Conservation (phyloP, 768 basidiomycete species). For the Gymnopilus dilepis region DNA sequence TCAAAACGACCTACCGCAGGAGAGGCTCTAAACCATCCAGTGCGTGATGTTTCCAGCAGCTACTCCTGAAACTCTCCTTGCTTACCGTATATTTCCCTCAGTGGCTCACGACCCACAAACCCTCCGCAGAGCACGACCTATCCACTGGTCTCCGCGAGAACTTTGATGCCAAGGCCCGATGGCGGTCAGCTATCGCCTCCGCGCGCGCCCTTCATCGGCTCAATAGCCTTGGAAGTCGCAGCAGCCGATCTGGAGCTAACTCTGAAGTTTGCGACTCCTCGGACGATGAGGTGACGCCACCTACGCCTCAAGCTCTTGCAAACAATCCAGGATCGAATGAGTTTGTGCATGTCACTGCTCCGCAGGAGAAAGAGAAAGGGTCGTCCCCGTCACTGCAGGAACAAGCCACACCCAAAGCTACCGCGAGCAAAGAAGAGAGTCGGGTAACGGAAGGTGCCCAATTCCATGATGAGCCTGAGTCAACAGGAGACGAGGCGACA, state of each 20-base stretch:
- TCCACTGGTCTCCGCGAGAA: constrained; percentile 74
- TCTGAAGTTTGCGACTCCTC: constrained; percentile 29
- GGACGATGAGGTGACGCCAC: constrained; percentile 34
- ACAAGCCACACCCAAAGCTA: not conserved
- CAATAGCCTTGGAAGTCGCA: constrained; percentile 33
- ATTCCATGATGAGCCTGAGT: constrained; percentile 29
- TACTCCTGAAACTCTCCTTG: too few species aligned
- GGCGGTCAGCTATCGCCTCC: constrained; percentile 71
- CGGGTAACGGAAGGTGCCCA: constrained; percentile 8
- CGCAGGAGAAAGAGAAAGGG: constrained; percentile 21
- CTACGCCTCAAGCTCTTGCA: not conserved
- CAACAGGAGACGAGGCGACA: constrained; percentile 17
- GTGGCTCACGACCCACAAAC: constrained; percentile 76
- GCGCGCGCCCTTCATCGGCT: constrained; percentile 50
- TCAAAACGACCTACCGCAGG: constrained; percentile 71
- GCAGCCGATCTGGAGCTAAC: constrained; percentile 16
- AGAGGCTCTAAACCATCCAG: constrained; percentile 71
- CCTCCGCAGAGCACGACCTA: constrained; percentile 78
- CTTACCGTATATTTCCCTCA: constrained; percentile 28
- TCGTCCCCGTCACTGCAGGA: too few species aligned
- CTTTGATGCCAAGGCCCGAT: constrained; percentile 77
- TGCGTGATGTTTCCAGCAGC: too few species aligned
- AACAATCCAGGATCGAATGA: constrained; percentile 44
- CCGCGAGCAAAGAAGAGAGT: not conserved
- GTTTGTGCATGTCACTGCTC: constrained; percentile 45